A percentile compares a stretch with the other conserved stretches of the same genome.
Conservation (phyloP, 2,329 filamentous ascomycete genomes). For the Aureobasidium sp. region DNA sequence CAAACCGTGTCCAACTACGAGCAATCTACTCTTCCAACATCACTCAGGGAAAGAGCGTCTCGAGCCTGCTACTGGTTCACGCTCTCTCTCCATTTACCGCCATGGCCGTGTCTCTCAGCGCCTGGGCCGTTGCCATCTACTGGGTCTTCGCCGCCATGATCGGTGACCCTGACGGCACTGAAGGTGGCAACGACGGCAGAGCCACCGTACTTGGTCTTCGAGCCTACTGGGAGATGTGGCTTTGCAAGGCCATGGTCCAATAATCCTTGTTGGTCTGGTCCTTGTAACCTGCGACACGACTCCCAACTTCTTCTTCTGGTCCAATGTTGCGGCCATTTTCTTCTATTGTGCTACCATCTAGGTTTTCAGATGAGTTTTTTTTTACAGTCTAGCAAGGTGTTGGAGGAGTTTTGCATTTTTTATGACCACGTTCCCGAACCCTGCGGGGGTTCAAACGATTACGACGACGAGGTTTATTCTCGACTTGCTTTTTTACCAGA, state of each 20-base stretch:
- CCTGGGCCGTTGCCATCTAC: slow-evolving; percentile 53
- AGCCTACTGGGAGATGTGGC: slow-evolving; percentile 53
- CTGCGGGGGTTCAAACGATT: neutral
- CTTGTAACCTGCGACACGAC: neutral
- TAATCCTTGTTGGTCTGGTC: neutral
- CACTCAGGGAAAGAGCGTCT: slow-evolving; percentile 30
- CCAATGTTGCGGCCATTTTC: neutral
- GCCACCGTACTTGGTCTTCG: slow-evolving; percentile 51
- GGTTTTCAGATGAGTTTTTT: neutral
- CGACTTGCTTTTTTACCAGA: neutral
- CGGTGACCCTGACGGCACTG: slow-evolving; percentile 51
- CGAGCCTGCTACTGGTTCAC: slow-evolving; percentile 44
- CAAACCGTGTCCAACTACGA: slow-evolving; percentile 43
- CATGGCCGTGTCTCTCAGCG: slow-evolving; percentile 46
- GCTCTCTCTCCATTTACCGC: slow-evolving; percentile 49
- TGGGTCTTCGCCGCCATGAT: slow-evolving; percentile 54
- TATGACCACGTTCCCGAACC: neutral
- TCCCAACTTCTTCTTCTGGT: neutral
- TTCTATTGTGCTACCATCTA: neutral
- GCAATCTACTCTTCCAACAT: slow-evolving; percentile 36
- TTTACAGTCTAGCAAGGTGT: slow-evolving; percentile 9
- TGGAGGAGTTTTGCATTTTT: slow-evolving; percentile 8
- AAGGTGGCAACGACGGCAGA: slow-evolving; percentile 51
- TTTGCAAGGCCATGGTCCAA: slow-evolving; percentile 22
- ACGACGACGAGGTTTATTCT: neutral